These are phyloP conservation scores for Corynascus novoguineensis DNA, from an alignment of 495 filamentous ascomycete genomes.

Conservation along the genomic window DNA sequence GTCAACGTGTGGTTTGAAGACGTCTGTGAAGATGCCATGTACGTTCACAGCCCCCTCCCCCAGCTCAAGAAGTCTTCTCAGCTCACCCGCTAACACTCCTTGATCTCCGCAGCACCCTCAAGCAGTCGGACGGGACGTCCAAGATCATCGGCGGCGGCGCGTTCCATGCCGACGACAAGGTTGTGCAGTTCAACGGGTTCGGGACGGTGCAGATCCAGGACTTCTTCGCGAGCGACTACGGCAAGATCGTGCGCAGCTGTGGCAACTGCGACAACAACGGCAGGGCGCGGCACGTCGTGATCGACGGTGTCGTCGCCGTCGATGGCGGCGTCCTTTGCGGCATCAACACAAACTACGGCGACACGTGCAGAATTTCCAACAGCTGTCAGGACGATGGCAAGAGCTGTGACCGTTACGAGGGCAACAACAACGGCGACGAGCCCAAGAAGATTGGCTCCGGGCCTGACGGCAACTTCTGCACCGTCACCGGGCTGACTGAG, in stretches of 20 bases:
- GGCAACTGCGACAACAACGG: slow-evolving; percentile 46
- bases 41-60: not conserved
- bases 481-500: slow-evolving; percentile 7
- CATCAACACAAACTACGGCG: slow-evolving; percentile 50
- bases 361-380: slow-evolving; percentile 33
- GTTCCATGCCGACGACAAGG: slow-evolving; percentile 51
- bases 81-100: too few species aligned
- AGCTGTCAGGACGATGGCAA: slow-evolving; percentile 27
- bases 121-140: slow-evolving; percentile 22
- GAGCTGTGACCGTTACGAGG: slow-evolving; percentile 42
- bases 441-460: slow-evolving; percentile 30
- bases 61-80: not conserved
- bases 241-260: slow-evolving; percentile 54
- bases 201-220: slow-evolving; percentile 44
- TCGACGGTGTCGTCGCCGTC: slow-evolving; percentile 47
- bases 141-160: slow-evolving; percentile 56
- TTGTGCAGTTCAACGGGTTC: slow-evolving; percentile 16
- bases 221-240: slow-evolving; percentile 45
- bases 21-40: slow-evolving; percentile 48
- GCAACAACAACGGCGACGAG: slow-evolving; percentile 41
- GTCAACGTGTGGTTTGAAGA: slow-evolving; percentile 41
- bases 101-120: slow-evolving; percentile 23
- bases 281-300: slow-evolving; percentile 40
- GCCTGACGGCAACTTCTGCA: slow-evolving; percentile 21
- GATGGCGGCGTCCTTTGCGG: slow-evolving; percentile 43